phyloP scores from a whole-genome alignment of 495 filamentous ascomycete species.

The Daldinia loculata region DNA sequence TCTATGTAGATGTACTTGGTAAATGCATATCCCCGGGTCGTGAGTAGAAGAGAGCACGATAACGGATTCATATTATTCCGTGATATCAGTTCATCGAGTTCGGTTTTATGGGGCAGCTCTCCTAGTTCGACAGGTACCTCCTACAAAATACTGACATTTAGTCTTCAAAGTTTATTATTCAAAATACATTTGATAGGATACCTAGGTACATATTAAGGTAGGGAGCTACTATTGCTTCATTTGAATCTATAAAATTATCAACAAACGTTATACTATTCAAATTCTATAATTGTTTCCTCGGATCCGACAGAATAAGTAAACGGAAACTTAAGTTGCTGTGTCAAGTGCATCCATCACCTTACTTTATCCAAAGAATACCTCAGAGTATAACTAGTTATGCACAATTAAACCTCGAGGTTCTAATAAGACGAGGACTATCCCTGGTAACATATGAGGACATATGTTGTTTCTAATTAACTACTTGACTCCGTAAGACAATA shows the following conservation, averaged over 20 bases:
- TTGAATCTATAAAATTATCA: background rate
- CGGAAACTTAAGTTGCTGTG: background rate
- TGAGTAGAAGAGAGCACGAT: background rate
- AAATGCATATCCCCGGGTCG: background rate
- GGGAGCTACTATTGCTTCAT: too few species aligned
- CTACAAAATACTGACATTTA: background rate
- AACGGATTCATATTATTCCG: slow-evolving; percentile 2
- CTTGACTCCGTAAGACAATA: too few species aligned
- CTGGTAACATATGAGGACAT: too few species aligned
- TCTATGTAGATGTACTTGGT: slow-evolving; percentile 6
- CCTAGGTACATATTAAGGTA: too few species aligned
- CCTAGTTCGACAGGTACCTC: background rate
- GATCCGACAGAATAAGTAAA: background rate
- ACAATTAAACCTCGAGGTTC: too few species aligned
- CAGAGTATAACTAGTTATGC: too few species aligned
- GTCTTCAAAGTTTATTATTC: background rate
- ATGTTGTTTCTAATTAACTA: too few species aligned
- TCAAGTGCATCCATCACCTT: background rate
- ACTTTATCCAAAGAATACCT: background rate
- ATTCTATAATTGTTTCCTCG: background rate
- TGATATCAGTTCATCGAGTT: background rate
- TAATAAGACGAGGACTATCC: too few species aligned
- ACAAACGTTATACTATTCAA: background rate
- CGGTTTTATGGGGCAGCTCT: background rate
- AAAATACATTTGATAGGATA: background rate